Conservation (phyloP, 352 stramenopile genomes). For the Globisporangium irregulare region DNA sequence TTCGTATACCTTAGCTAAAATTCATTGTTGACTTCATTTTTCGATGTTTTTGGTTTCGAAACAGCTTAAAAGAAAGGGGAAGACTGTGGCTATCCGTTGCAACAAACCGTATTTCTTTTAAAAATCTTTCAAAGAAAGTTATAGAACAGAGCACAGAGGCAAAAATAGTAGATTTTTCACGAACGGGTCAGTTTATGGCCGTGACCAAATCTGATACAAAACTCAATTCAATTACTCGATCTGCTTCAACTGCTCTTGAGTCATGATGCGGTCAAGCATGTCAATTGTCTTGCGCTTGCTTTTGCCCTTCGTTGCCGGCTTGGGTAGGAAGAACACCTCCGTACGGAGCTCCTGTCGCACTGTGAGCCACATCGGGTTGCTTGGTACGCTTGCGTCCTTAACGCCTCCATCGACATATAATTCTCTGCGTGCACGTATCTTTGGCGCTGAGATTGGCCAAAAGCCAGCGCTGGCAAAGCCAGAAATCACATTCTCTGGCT, state of each 20-base stretch:
- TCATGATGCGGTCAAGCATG: constrained; percentile 1
- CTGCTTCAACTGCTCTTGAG: constrained; percentile 13
- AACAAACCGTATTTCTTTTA: constrained; percentile 3
- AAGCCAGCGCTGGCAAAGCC: constrained; percentile 1
- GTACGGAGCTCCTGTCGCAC: neutral
- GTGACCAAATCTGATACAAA: constrained; percentile 3
- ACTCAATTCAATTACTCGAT: constrained; percentile 8
- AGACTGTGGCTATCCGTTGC: neutral
- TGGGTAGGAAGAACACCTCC: constrained; percentile 6
- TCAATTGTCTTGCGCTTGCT: constrained; percentile 3
- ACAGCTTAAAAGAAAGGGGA: constrained; percentile 2
- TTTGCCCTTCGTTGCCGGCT: neutral
- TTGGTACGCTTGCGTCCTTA: neutral
- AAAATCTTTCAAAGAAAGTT: constrained; percentile 2
- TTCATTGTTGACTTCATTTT: constrained; percentile 7
- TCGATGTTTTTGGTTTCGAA: neutral
- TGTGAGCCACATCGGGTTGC: constrained; percentile 7
- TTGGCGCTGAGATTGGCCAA: neutral
- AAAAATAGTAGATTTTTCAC: constrained; percentile 6
- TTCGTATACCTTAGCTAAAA: constrained; percentile 1
- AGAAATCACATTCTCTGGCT: neutral
- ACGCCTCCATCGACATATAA: neutral
- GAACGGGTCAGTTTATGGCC: constrained; percentile 10
- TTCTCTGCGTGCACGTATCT: neutral
- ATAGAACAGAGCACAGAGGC: constrained; percentile 1